Evolutionary conservation across 2,329 filamentous ascomycete species (phyloP).

Genomic region (Xylariales sp.): DNA sequence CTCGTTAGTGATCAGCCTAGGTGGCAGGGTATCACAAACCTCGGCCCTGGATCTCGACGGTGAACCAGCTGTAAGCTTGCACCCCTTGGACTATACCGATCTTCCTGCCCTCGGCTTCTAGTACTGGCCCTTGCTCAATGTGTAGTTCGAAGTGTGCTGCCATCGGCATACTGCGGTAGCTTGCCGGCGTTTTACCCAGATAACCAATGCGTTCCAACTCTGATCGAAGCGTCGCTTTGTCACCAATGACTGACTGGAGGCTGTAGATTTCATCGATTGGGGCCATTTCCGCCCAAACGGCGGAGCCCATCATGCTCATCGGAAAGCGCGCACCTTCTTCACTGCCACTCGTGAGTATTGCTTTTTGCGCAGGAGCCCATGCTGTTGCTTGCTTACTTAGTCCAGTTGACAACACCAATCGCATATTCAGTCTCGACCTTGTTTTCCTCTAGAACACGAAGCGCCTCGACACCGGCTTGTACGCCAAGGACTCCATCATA

Average conservation of each 20-base stretch:
- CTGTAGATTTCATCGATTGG: slow-evolving; percentile 55
- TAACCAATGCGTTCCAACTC: slow-evolving; percentile 71
- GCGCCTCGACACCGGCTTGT: slow-evolving; percentile 66
- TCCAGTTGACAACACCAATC: slow-evolving; percentile 75
- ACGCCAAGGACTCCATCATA: slow-evolving; percentile 78
- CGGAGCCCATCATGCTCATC: slow-evolving; percentile 67
- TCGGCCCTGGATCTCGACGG: slow-evolving; percentile 58
- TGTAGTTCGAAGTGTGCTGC: slow-evolving; percentile 79
- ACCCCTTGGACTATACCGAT: slow-evolving; percentile 69
- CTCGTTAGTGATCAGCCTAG: neutral
- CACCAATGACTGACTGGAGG: slow-evolving; percentile 56
- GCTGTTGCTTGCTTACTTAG: slow-evolving; percentile 46
- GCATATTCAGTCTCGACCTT: slow-evolving; percentile 64
- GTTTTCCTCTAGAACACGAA: slow-evolving; percentile 63
- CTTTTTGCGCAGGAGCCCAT: neutral
- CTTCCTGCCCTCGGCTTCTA: slow-evolving; percentile 59
- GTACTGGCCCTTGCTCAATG: slow-evolving; percentile 77
- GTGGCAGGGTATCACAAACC: slow-evolving; percentile 16
- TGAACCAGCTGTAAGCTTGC: slow-evolving; percentile 73
- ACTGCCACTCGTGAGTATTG: slow-evolving; percentile 30
- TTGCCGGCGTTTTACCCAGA: slow-evolving; percentile 53
- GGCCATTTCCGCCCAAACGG: slow-evolving; percentile 71
- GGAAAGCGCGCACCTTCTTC: slow-evolving; percentile 81
- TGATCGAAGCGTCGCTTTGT: slow-evolving; percentile 58
- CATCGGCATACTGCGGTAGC: slow-evolving; percentile 57